phyloP scores from a whole-genome alignment of 2,329 filamentous ascomycete genomes.

The Fusarium cicatricum region DNA sequence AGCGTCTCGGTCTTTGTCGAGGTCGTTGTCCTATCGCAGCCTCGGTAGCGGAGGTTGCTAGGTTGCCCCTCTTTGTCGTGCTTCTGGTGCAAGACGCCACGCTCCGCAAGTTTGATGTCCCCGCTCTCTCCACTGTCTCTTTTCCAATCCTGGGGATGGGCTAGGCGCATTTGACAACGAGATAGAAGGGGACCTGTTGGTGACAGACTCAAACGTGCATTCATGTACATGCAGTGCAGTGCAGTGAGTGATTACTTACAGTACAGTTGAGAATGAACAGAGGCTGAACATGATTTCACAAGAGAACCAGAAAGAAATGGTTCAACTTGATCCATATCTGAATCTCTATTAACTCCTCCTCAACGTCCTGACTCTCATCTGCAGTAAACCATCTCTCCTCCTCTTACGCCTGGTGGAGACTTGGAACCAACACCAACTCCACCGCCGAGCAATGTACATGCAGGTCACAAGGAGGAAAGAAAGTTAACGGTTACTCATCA shows the following conservation, averaged over 20 bases:
- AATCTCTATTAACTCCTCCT: too few relatives aligned
- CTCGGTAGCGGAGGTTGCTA: slow-evolving; percentile 13
- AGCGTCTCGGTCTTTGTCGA: slow-evolving; percentile 29
- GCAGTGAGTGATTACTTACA: too few relatives aligned
- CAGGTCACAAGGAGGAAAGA: slow-evolving; percentile 12
- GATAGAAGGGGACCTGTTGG: not conserved
- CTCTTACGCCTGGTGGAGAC: not conserved
- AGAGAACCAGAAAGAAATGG: too few relatives aligned
- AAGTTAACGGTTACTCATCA: slow-evolving; percentile 4
- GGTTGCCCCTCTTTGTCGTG: slow-evolving; percentile 10
- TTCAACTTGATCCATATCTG: too few relatives aligned
- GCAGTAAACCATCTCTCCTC: not conserved
- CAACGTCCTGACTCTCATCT: too few relatives aligned
- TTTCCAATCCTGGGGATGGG: slow-evolving; percentile 29
- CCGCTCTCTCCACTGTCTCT: slow-evolving; percentile 22
- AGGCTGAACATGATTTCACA: too few relatives aligned
- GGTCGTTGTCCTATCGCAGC: slow-evolving; percentile 30
- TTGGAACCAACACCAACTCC: slow-evolving; percentile 17
- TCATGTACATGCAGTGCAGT: not conserved
- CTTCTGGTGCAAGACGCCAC: slow-evolving; percentile 16
- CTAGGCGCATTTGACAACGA: slow-evolving; percentile 2
- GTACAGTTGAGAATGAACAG: too few relatives aligned
- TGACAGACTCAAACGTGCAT: slow-evolving; percentile 6
- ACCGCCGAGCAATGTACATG: slow-evolving; percentile 7
- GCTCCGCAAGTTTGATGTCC: not conserved